Base-by-base conservation (phyloP, 2,329 filamentous ascomycete genomes). In the Sarocladiaceae sp. region DNA sequence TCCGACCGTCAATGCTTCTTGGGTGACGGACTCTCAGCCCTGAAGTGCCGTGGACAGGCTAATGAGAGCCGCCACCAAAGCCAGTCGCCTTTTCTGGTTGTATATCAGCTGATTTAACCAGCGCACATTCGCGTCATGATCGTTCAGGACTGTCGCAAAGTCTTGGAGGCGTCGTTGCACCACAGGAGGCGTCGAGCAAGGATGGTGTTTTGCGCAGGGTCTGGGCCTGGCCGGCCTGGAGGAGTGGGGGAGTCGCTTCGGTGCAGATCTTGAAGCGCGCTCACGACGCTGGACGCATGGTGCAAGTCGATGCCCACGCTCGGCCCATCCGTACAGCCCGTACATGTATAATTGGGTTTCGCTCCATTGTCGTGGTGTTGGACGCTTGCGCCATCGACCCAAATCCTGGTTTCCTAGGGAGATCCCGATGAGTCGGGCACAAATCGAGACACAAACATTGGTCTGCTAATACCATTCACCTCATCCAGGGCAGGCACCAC, bases 1-100 rank as follows among this genome's bases (percentile, higher is more conserved):
- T 29, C 37, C 6, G 19, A 24, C 19, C 21, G 11, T 41, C 37
- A 41, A 27, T 41, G 37, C 37, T 41, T 41, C n/a, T 41, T 41
- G 26, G 10, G n/a, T 21, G 4, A 16, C 23, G 26, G 37, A 29
- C 29, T 15, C 37, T 41, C 24, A 15, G 37, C 19, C 13, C 37
- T 41, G 37, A 29, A 39, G 6, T 41, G 37, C 23, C 37, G 23
- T 41, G 26, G 23, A 41, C 23, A 29, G 24, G 16, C 23, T 41
- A 41, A 10, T 18, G 10, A 39, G 11, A 27, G 34, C 24, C 23
- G 21, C 19, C 9, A 41, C 37, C 37, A 27, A 9, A 9, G 5
- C 37, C 13, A 27, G 21, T 15, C 23, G 21, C 24, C 23, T 29
- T 4, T 4, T 18, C 37, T n/a, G 37, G 23, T 29, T 7, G 20